These are phyloP conservation scores for Leishmania arabica DNA, from an alignment of 208 protist genomes.

Conservation along the genomic window DNA sequence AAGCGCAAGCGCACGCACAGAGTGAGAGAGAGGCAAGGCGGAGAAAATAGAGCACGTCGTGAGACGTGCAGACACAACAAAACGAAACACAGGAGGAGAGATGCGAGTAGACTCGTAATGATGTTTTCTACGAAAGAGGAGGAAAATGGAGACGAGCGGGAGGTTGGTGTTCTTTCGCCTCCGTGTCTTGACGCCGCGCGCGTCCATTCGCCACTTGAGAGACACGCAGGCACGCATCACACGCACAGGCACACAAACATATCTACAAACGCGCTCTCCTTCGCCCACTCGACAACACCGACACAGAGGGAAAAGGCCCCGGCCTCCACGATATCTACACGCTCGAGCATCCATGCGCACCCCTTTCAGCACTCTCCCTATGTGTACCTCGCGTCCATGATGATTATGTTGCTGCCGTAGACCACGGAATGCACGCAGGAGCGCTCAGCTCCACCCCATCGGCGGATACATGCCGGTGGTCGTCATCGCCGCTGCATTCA, in stretches of 20 bases:
- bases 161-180: background rate
- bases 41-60: background rate
- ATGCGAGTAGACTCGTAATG: background rate
- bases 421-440: background rate
- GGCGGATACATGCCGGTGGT: conserved; percentile 27
- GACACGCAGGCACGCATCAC: background rate
- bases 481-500: conserved; percentile 25
- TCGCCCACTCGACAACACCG: background rate
- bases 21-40: background rate
- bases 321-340: background rate
- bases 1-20: background rate
- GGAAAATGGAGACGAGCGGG: no score
- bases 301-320: background rate
- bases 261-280: background rate
- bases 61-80: background rate
- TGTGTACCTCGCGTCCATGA: no score
- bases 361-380: background rate
- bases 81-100: background rate
- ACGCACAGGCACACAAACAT: background rate
- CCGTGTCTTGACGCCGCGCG: background rate
- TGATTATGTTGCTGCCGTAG: background rate
- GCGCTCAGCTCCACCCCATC: conserved; percentile 30
- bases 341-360: background rate
- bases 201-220: background rate
- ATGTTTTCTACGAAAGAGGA: background rate